Conservation (phyloP, 768 basidiomycete genomes). For the Tricholoma terreum region DNA sequence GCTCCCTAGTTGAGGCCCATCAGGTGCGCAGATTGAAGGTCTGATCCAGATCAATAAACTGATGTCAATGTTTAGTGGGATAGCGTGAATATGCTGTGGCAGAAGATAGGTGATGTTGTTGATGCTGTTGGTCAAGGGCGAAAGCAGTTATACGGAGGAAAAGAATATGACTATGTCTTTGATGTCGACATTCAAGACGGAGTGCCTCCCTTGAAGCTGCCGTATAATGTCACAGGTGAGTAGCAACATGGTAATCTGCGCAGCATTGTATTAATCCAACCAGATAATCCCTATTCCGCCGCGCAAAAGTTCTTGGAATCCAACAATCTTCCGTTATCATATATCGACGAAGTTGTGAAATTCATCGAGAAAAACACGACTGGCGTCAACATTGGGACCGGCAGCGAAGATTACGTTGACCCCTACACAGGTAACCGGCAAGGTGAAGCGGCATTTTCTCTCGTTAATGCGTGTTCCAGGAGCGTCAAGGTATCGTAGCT, state of each 20-base stretch:
- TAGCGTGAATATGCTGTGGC: conserved; percentile 62
- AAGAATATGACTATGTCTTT: conserved; percentile 99
- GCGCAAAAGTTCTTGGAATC: conserved; percentile 84
- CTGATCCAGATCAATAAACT: conserved; percentile 4
- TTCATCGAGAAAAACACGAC: conserved; percentile 93
- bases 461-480: conserved; percentile 33
- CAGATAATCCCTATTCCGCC: conserved; percentile 89
- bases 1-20: conserved; percentile 82
- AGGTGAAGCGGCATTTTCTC: conserved; percentile 2
- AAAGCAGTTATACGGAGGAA: conserved; percentile 88
- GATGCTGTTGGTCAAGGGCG: conserved; percentile 90
- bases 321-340: conserved; percentile 79
- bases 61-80: conserved; percentile 66
- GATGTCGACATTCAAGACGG: conserved; percentile 96
- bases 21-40: conserved; percentile 51
- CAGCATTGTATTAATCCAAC: neutral
- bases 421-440: conserved; percentile 76
- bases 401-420: conserved; percentile 67
- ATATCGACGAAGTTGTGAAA: conserved; percentile 85
- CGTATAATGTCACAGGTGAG: conserved; percentile 85
- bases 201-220: conserved; percentile 87
- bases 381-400: conserved; percentile 66
- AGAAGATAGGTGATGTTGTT: conserved; percentile 93
- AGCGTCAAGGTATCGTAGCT: conserved; percentile 60
- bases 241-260: neutral